Conservation (phyloP, 2,329 filamentous ascomycete genomes). For the Pestalotiopsis sp. region DNA sequence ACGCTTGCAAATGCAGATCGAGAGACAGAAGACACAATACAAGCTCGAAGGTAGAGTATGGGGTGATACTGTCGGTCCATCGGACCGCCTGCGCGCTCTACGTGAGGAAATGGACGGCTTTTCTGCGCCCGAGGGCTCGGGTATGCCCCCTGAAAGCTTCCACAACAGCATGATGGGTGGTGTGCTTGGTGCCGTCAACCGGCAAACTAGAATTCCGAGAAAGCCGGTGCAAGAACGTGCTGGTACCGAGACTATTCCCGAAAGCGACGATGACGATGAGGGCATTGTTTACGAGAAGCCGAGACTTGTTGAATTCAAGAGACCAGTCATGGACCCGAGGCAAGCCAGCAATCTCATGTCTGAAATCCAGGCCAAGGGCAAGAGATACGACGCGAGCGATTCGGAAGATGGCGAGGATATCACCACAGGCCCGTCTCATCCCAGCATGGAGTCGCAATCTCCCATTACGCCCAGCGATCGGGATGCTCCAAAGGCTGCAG, state of each 20-base stretch:
- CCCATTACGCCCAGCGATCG: constrained; percentile 66
- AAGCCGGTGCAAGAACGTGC: constrained; percentile 50
- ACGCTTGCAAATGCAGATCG: constrained; percentile 90
- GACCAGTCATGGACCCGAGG: constrained; percentile 67
- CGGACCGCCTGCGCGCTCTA: constrained; percentile 86
- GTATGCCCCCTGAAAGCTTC: constrained; percentile 62
- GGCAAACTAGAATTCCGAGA: constrained; percentile 57
- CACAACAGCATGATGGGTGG: constrained; percentile 70
- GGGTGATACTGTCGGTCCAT: constrained; percentile 80
- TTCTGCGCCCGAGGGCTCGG: constrained; percentile 47
- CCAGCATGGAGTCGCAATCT: constrained; percentile 71
- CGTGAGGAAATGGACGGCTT: constrained; percentile 90
- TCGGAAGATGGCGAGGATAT: constrained; percentile 70
- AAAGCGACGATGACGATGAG: constrained; percentile 52
- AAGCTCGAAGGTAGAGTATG: constrained; percentile 94
- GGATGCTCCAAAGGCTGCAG: constrained; percentile 59
- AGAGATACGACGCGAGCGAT: constrained; percentile 72
- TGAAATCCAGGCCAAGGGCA: constrained; percentile 77
- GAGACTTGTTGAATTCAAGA: constrained; percentile 74
- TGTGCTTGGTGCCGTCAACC: constrained; percentile 72
- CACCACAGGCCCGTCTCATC: constrained; percentile 75
- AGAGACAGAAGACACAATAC: constrained; percentile 95
- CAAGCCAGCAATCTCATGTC: constrained; percentile 66
- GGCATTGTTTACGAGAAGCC: constrained; percentile 76
- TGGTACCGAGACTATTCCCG: constrained; percentile 21